Evolutionary conservation across 2,329 filamentous ascomycete genomes (phyloP).

Genomic region (Pestalotiopsis sp.): DNA sequence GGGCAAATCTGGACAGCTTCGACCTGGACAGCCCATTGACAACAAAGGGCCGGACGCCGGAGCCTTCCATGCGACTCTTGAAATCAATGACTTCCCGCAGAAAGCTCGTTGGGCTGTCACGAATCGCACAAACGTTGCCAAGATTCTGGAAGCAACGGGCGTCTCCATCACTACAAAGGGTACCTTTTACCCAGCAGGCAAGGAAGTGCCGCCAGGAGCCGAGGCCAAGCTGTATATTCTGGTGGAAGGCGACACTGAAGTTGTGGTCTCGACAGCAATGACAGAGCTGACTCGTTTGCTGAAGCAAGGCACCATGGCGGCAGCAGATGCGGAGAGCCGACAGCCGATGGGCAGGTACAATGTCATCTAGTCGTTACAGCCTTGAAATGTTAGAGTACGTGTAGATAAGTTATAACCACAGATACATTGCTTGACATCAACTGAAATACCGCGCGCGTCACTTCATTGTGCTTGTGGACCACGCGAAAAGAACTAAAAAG

Average conservation of each 20-base stretch:
- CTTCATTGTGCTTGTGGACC: not conserved
- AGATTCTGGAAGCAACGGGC: conserved; percentile 92
- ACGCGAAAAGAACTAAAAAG: not conserved
- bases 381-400: no score
- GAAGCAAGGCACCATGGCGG: conserved; percentile 87
- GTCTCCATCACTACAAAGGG: conserved; percentile 98
- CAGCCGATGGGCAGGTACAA: conserved; percentile 82
- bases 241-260: conserved; percentile 94
- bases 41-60: conserved; percentile 98
- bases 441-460: no score
- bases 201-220: conserved; percentile 73
- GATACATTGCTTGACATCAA: no score
- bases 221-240: conserved; percentile 97
- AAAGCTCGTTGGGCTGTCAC: conserved; percentile 99
- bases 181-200: conserved; percentile 82
- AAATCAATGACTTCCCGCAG: conserved; percentile 99
- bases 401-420: no score
- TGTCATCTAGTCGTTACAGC: conserved; percentile 62
- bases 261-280: conserved; percentile 89
- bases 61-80: conserved; percentile 93
- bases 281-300: conserved; percentile 85
- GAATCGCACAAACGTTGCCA: conserved; percentile 96
- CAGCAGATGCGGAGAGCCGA: conserved; percentile 82
- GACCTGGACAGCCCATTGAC: conserved; percentile 92
- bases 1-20: conserved; percentile 85